Percentiles rank a stretch among this genome's conserved stretches.
Conservation (phyloP, 208 protist genomes). For the Trypanosoma lewisi region DNA sequence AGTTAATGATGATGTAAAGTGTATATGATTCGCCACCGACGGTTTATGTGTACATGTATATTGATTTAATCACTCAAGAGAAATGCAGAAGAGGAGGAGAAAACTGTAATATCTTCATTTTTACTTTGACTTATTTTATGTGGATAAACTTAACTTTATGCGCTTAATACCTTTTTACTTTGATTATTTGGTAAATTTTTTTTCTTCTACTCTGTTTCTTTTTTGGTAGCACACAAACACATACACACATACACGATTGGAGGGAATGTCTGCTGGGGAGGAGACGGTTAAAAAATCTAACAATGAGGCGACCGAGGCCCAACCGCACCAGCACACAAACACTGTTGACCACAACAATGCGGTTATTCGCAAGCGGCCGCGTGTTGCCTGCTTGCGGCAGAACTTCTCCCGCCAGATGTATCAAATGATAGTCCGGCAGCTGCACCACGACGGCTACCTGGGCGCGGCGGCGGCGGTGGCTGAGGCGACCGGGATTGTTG, state of each 20-base stretch:
- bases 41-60: background rate
- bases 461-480: constrained; percentile 69
- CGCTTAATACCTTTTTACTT: constrained; percentile 6
- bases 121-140: constrained; percentile 11
- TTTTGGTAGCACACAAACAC: too few relatives aligned
- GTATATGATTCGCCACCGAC: background rate
- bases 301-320: background rate
- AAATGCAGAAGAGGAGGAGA: background rate
- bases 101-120: constrained; percentile 6
- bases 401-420: constrained; percentile 66
- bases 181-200: constrained; percentile 11
- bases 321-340: background rate
- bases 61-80: background rate
- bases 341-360: constrained; percentile 8
- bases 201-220: constrained; percentile 20
- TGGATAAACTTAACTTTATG: constrained; percentile 1
- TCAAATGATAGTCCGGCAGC: constrained; percentile 73
- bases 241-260: background rate
- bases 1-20: background rate
- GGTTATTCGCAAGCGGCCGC: constrained; percentile 41
- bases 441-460: constrained; percentile 80
- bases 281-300: constrained; percentile 7
- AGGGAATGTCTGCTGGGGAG: constrained; percentile 9
- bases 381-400: constrained; percentile 40
- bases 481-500: constrained; percentile 65